Evolutionary conservation across 805 yeast species (phyloP).

Genomic region (Kodamaea leandrae): DNA sequence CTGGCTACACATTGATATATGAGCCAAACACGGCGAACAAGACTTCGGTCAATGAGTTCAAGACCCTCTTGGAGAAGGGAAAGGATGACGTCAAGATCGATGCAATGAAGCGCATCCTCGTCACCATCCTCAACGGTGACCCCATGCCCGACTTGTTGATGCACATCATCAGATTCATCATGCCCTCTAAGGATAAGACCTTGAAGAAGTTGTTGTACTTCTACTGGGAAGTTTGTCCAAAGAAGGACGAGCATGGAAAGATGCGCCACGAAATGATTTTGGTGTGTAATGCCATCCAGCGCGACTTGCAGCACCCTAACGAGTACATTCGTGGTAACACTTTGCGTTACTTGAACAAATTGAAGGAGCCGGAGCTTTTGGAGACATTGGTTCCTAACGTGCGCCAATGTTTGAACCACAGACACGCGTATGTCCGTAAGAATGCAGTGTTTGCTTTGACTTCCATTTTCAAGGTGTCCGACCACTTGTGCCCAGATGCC

Average conservation of each 20-base stretch:
- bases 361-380: slow-evolving; percentile 87
- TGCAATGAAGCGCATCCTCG: slow-evolving; percentile 84
- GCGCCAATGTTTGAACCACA: slow-evolving; percentile 86
- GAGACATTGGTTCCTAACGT: slow-evolving; percentile 95
- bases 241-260: slow-evolving; percentile 81
- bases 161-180: slow-evolving; percentile 95
- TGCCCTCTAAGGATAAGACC: slow-evolving; percentile 92
- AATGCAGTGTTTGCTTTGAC: slow-evolving; percentile 91
- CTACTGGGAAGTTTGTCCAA: slow-evolving; percentile 98
- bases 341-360: slow-evolving; percentile 82
- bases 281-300: slow-evolving; percentile 96
- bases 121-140: slow-evolving; percentile 88
- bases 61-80: slow-evolving; percentile 78
- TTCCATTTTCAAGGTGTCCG: slow-evolving; percentile 78
- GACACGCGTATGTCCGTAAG: slow-evolving; percentile 97
- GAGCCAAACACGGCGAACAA: slow-evolving; percentile 69
- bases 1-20: slow-evolving; percentile 74
- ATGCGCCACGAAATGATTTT: slow-evolving; percentile 98
- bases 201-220: slow-evolving; percentile 89
- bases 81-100: slow-evolving; percentile 83
- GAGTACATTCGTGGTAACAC: slow-evolving; percentile 96
- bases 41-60: slow-evolving; percentile 69
- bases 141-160: slow-evolving; percentile 88
- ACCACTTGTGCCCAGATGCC: slow-evolving; percentile 93
- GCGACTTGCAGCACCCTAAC: slow-evolving; percentile 96